A percentile compares a stretch with the other conserved stretches of the same genome.
Conservation (phyloP, 768 basidiomycete species). For the Tulasnella sp. region DNA sequence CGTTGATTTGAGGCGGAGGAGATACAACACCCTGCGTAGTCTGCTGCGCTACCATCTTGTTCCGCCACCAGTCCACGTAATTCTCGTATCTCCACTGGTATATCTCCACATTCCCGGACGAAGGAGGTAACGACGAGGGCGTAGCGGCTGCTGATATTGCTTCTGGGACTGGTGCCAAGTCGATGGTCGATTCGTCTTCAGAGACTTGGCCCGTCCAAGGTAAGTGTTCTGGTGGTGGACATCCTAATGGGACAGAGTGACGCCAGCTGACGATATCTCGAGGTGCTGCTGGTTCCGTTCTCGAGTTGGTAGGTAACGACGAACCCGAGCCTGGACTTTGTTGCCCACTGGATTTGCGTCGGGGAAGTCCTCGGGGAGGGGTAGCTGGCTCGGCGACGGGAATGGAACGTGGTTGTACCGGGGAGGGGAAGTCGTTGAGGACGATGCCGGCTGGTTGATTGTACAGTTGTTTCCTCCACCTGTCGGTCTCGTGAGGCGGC, state of each 20-base stretch:
- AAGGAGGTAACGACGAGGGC: not conserved
- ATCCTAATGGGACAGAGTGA: not conserved
- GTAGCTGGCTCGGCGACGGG: not conserved
- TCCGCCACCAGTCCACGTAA: slow-evolving; percentile 12
- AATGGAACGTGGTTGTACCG: not conserved
- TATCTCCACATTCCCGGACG: not conserved
- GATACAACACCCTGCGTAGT: not conserved
- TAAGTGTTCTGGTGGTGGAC: not conserved
- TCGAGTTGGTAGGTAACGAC: not conserved
- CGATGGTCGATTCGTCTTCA: not conserved
- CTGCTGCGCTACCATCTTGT: slow-evolving; percentile 1
- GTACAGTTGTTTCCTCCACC: not conserved
- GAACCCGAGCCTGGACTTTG: not conserved
- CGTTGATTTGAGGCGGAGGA: slow-evolving; percentile 1
- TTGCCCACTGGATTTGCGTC: not conserved
- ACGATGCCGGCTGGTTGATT: not conserved
- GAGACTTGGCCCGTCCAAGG: not conserved
- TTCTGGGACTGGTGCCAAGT: slow-evolving; percentile 2
- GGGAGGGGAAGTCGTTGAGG: not conserved
- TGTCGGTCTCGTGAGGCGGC: slow-evolving; percentile 1
- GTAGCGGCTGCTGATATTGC: not conserved
- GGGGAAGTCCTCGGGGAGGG: not conserved
- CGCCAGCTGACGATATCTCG: not conserved
- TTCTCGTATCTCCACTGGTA: slow-evolving; percentile 13
- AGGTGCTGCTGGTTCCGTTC: not conserved